Evolutionary conservation across 306 rosid species (phyloP), one percentile per base, ranked within the genome.

Genomic region (Rubus parviflorus): DNA sequence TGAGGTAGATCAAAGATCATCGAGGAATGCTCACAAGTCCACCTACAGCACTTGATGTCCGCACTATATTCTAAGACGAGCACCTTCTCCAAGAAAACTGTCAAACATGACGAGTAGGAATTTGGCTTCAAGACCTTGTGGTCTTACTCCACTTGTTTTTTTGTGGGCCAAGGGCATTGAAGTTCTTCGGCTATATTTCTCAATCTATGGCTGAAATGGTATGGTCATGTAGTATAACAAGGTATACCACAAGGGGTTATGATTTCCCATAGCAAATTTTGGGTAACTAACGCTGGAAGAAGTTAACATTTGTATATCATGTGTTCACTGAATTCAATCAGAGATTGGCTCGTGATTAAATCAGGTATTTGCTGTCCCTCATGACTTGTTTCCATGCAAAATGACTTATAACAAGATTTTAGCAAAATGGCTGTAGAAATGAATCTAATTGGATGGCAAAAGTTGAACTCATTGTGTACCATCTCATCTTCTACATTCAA

Each of bases 121-220:
- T 43, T 74, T 30, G 8, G 42, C 56, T 58, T 60, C 57, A 62
- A 60, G 77, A 74, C 52, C 45, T 25, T 17, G 8, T 17, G 46
- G 35, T 70, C 57, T 46, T 30, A 3, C 46, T 6, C 47, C 30
- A n/a, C 56, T 58, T 60, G 57, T 43, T 57, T 23, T 42, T 42
- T 17, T 8, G 22, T 58, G 77, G 57, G 64, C 49, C 40, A 40
- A 37, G 40, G 76, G 37, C 46, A 45, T 19, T 49, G 19, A 17
- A 74, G 16, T 17, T 25, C 7, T 42, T 57, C 22, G 45, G 9
- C 23, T 42, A 12, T 58, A 58, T 58, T 43, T 37, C 56, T 58
- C 25, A 8, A 42, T 23, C 11, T 15, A 5, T 3, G 25, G 58
- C 70, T 22, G 42, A 73, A 74, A 43, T 43, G 19, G 30, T 60